Percentiles rank a stretch among this genome's conserved stretches.
These are phyloP conservation scores for Eutrema heterophyllum DNA, from an alignment of 345 rosid genomes.

Conservation along the genomic window DNA sequence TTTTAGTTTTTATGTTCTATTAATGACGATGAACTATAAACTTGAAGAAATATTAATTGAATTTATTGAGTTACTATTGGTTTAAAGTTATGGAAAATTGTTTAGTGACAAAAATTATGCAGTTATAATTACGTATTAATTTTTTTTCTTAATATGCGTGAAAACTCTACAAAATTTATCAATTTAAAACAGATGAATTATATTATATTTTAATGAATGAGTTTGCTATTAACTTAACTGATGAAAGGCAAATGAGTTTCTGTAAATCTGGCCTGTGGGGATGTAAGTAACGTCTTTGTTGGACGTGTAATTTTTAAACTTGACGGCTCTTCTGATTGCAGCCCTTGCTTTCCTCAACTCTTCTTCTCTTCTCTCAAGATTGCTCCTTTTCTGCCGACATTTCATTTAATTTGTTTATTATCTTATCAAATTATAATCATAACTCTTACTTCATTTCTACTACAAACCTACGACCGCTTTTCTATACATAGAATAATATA, in stretches of 20 bases:
- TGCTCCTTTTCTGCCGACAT: constrained; percentile 29
- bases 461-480: not conserved
- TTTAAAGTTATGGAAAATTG: too few relatives aligned
- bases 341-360: constrained; percentile 40
- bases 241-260: constrained; percentile 63
- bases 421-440: not conserved
- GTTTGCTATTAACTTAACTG: constrained; percentile 45
- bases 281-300: constrained; percentile 33
- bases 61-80: too few relatives aligned
- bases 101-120: too few relatives aligned
- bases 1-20: too few relatives aligned
- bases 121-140: too few relatives aligned
- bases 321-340: constrained; percentile 43
- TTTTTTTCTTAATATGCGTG: too few relatives aligned
- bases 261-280: constrained; percentile 55
- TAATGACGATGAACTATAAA: too few relatives aligned
- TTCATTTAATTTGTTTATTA: not conserved
- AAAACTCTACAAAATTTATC: too few relatives aligned
- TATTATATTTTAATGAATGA: not conserved
- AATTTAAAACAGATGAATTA: too few relatives aligned
- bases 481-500: not conserved
- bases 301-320: constrained; percentile 36
- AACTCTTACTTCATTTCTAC: not conserved
- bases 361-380: constrained; percentile 32
- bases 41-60: too few relatives aligned